phyloP scores from a whole-genome alignment of 2,329 filamentous ascomycete species.

The Fusarium lateritium region DNA sequence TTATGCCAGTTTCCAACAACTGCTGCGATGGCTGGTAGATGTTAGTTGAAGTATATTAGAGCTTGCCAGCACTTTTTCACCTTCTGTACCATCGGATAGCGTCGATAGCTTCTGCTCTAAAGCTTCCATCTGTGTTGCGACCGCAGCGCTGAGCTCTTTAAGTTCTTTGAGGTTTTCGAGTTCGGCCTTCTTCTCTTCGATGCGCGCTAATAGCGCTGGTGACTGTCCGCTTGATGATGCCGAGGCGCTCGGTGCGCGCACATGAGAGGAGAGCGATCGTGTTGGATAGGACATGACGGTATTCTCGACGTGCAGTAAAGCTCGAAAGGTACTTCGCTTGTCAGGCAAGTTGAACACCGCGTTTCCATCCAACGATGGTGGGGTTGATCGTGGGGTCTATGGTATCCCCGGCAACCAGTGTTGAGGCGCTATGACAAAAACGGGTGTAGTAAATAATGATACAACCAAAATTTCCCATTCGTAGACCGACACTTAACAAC shows the following conservation, averaged over 20 bases:
- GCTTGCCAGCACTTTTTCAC: conserved; percentile 56
- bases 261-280: conserved; percentile 73
- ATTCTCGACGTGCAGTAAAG: not conserved
- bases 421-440: conserved; percentile 46
- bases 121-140: conserved; percentile 86
- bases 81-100: conserved; percentile 85
- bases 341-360: conserved; percentile 29
- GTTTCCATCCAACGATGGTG: conserved; percentile 43
- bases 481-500: conserved; percentile 47
- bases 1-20: conserved; percentile 92
- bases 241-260: conserved; percentile 73
- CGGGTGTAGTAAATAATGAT: conserved; percentile 55
- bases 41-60: conserved; percentile 35
- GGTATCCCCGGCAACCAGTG: conserved; percentile 52
- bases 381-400: conserved; percentile 48
- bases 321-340: conserved; percentile 9
- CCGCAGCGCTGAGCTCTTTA: conserved; percentile 81
- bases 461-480: conserved; percentile 48
- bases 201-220: conserved; percentile 78
- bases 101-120: conserved; percentile 84
- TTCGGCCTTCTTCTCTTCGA: conserved; percentile 89
- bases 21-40: conserved; percentile 79
- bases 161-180: conserved; percentile 84
- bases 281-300: conserved; percentile 69
- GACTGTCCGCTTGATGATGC: conserved; percentile 72